These are phyloP conservation scores for Ogataea sp. DNA, from an alignment of 805 yeast genomes.

Conservation along the genomic window DNA sequence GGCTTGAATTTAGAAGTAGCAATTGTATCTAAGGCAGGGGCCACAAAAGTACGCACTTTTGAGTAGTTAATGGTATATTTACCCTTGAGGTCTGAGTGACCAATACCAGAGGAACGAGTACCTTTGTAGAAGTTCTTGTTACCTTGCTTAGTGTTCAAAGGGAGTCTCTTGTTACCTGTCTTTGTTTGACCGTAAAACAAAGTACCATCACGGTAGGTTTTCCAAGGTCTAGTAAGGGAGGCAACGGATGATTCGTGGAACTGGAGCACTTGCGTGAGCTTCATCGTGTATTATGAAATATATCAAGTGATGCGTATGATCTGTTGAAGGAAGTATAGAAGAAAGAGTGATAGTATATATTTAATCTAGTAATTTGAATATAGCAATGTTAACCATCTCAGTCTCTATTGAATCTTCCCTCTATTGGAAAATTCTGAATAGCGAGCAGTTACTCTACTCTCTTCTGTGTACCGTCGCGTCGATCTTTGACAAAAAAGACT, in stretches of 20 bases:
- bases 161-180: constrained; percentile 73
- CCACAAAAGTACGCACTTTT: constrained; percentile 86
- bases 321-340: no score
- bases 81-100: constrained; percentile 68
- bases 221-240: constrained; percentile 80
- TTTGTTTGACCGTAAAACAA: constrained; percentile 75
- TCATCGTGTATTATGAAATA: no score
- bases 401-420: no score
- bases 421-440: no score
- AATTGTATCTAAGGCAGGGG: constrained; percentile 42
- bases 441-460: no score
- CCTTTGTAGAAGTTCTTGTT: constrained; percentile 94
- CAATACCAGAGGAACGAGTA: constrained; percentile 91
- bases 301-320: no score
- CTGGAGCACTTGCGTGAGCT: constrained; percentile 34
- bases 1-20: constrained; percentile 46
- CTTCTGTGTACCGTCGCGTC: no score
- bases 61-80: constrained; percentile 72
- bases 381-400: no score
- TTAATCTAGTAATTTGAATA: no score
- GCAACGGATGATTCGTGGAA: constrained; percentile 39
- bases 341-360: no score
- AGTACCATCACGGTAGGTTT: constrained; percentile 73
- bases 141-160: constrained; percentile 88
- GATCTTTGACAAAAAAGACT: no score